Evolutionary conservation across 768 basidiomycete species (phyloP), one percentile per base, ranked within the genome.

Genomic region (Chalciporus chontae): DNA sequence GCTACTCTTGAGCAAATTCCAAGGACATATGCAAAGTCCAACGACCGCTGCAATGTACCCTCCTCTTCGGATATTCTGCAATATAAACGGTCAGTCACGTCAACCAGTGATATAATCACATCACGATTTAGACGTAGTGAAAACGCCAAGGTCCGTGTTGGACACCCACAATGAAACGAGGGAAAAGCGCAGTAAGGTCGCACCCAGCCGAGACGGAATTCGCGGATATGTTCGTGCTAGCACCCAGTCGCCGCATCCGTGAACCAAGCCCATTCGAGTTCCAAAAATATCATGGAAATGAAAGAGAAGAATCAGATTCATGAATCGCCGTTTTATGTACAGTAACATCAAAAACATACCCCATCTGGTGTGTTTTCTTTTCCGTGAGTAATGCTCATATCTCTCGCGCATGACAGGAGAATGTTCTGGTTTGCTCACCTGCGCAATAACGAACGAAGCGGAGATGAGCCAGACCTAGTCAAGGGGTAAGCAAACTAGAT

Each of bases 141-240:
- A 36, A 34, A 36, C n/a, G 15, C 48, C 29, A 40, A 32, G 40
- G 55, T 34, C 39, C 14, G 40, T 32, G 38, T 29, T 14, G n/a
- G 27, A 44, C 19, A 71, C 77, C 26, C 56, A 83, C 82, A 58
- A 92, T 80, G 68, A 81, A 91, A 42, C 83, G 83, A 47, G 90
- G 90, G 56, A 81, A 73, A 26, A 91, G 75, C 3, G 88, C 81
- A 2, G 88, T 91, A 57, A 92, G 67, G 65, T 92, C 89, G 60
- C 87, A 90, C 13, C 90, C 88, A 4, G 90, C 88, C 39, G 83
- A 85, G 61, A 91, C 80, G 5, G 85, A 84, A 70, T 92, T 91
- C 26, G 88, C 89, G 9, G 87, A 85, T 59, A 88, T 85, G 65
- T 88, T 90, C 26, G 85, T 87, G 15, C 83, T 85, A 55, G 21